These are phyloP conservation scores for Raddia guianensis DNA, from an alignment of 176 grass and related monocot genomes.

Conservation along the genomic window DNA sequence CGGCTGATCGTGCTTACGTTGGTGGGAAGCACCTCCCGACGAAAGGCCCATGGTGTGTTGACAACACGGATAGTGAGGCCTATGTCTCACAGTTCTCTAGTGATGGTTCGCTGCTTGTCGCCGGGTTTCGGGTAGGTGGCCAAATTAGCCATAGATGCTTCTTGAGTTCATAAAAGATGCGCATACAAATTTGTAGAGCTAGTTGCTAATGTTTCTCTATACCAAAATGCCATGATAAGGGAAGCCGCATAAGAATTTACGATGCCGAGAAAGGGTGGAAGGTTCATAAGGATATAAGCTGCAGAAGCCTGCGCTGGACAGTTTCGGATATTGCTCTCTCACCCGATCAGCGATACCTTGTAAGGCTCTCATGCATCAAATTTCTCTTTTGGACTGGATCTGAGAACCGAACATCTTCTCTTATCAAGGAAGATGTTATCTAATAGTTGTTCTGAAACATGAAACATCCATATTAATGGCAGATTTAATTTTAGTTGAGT, in stretches of 20 bases:
- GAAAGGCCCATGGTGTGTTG: slow-evolving; percentile 48
- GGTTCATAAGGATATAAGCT: slow-evolving; percentile 80
- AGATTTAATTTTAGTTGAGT: slow-evolving; percentile 7
- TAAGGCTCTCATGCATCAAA: slow-evolving; percentile 37
- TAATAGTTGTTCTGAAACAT: background rate
- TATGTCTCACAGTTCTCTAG: slow-evolving; percentile 84
- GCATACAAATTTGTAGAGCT: background rate
- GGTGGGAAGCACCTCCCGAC: slow-evolving; percentile 52
- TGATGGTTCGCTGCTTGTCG: slow-evolving; percentile 79
- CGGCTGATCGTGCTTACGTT: slow-evolving; percentile 61
- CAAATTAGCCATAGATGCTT: background rate
- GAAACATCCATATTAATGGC: background rate
- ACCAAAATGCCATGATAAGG: slow-evolving; percentile 54
- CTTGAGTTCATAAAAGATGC: background rate
- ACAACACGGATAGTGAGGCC: slow-evolving; percentile 72
- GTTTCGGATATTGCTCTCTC: slow-evolving; percentile 87
- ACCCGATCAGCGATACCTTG: slow-evolving; percentile 71
- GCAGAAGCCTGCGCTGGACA: slow-evolving; percentile 76
- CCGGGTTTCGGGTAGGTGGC: slow-evolving; percentile 66
- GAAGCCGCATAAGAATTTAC: slow-evolving; percentile 80
- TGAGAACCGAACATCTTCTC: background rate
- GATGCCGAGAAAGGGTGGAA: slow-evolving; percentile 68
- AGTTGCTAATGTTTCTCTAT: slow-evolving; percentile 29
- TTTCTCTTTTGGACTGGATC: slow-evolving; percentile 9
- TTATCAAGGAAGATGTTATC: background rate